Base-by-base conservation (phyloP, 1,284 basidiomycete species). In the Hemileia vastatrix region DNA sequence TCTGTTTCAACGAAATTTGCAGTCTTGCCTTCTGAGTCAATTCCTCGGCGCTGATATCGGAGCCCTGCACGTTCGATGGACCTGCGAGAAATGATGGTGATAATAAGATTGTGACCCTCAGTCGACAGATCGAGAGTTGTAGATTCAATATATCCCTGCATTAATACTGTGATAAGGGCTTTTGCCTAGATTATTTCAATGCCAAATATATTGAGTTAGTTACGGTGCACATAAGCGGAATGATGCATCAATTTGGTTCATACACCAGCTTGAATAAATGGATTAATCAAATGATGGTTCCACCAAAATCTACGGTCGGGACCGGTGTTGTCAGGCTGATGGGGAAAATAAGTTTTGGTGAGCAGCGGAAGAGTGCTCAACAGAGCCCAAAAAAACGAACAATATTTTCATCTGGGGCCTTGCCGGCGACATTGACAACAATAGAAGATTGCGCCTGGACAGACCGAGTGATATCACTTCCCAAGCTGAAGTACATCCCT, bases 1-100 rank as follows among this genome's bases (percentile, higher is more conserved):
- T 82, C 81, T n/a, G 79, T 81, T 70, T 82, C 81, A 18, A 80
- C 79, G 57, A 80, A 79, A 66, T 82, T 82, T 18, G 81, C 81
- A 3, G 81, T 80, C 43, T 79, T 74, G 0, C 80, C 80, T 19
- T 78, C 72, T 61, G 79, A 76, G 65, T 82, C 80, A 55, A 81
- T 77, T 4, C 66, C 70, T 55, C 81, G 72, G 13, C 81, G 71
- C 68, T 82, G 81, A 67, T 81, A 82, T 9, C 81, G 70, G 33
- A 82, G 67, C 1, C 81, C 81, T 0, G 80, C 78, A 13, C 81
- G 74, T 63, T 81, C 80, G 56, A 77, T 73, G 52, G 78, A 79
- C 4, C 81, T 66, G 1, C 81, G 68, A 1, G 80, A 81, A 44
- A 82, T 77, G 45, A 32, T 19, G 19, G 15, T 15, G 6, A 4